Evolutionary conservation across 768 basidiomycete species (phyloP).

Genomic region (Russula sp.): DNA sequence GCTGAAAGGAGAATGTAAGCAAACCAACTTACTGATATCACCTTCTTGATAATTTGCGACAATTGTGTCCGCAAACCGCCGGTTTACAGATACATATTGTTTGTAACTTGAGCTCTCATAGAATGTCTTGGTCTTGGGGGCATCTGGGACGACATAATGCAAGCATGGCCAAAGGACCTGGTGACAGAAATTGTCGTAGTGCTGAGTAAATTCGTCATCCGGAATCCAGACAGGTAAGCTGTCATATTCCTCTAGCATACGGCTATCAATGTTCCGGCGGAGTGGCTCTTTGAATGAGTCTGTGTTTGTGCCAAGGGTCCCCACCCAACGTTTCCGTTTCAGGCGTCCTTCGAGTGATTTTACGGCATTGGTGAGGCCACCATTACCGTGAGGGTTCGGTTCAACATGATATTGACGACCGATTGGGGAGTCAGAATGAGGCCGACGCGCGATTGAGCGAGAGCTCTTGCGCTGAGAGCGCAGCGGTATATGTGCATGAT

Average conservation of each 20-base stretch:
- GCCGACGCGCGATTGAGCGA: slow-evolving; percentile 47
- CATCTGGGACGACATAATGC: slow-evolving; percentile 82
- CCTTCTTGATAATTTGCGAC: slow-evolving; percentile 76
- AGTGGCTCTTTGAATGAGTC: slow-evolving; percentile 54
- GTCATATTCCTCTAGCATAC: slow-evolving; percentile 35
- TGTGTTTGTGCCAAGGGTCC: slow-evolving; percentile 66
- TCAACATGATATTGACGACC: slow-evolving; percentile 39
- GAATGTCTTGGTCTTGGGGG: slow-evolving; percentile 73
- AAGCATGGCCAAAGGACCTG: slow-evolving; percentile 86
- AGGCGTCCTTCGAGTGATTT: slow-evolving; percentile 50
- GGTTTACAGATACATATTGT: slow-evolving; percentile 85
- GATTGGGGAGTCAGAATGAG: slow-evolving; percentile 28
- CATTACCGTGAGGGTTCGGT: slow-evolving; percentile 71
- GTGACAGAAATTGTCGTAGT: slow-evolving; percentile 85
- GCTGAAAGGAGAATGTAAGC: neutral
- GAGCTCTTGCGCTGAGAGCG: slow-evolving; percentile 43
- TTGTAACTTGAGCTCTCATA: slow-evolving; percentile 76
- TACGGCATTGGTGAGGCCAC: slow-evolving; percentile 77
- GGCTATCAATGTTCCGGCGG: slow-evolving; percentile 46
- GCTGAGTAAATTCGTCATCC: slow-evolving; percentile 67
- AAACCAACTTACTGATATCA: slow-evolving; percentile 54
- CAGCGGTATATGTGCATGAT: slow-evolving; percentile 29
- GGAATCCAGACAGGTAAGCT: slow-evolving; percentile 72
- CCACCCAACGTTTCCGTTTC: slow-evolving; percentile 53
- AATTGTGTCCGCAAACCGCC: slow-evolving; percentile 82